A percentile compares a stretch with the other conserved stretches of the same genome.
These are phyloP conservation scores for Dictyostelium firmibasis DNA, from an alignment of 78 protist genomes.

Conservation along the genomic window DNA sequence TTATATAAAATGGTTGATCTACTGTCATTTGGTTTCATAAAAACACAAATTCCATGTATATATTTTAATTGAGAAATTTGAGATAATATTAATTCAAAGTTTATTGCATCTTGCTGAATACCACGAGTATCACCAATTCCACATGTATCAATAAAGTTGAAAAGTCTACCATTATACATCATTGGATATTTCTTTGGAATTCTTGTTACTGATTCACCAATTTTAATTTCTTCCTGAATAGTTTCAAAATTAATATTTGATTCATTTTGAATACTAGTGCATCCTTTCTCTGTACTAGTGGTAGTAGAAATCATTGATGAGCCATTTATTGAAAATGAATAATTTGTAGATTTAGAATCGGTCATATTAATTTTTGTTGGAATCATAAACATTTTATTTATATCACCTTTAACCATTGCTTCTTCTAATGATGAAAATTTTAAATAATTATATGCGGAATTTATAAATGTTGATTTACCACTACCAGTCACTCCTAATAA, in stretches of 20 bases:
- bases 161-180: background rate
- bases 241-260: background rate
- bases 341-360: background rate
- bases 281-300: background rate
- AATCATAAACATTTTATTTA: background rate
- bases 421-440: background rate
- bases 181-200: background rate
- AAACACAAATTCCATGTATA: background rate
- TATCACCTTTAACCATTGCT: background rate
- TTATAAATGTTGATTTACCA: background rate
- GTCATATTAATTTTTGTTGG: background rate
- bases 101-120: background rate
- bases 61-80: background rate
- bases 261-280: too few species aligned
- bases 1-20: background rate
- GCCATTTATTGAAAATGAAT: background rate
- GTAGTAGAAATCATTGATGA: background rate
- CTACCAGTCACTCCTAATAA: background rate
- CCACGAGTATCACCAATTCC: background rate
- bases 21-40: conserved; percentile 8
- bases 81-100: background rate
- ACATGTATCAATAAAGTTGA: background rate
- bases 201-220: background rate
- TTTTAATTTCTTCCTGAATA: background rate
- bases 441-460: background rate